Percentiles rank a stretch among this genome's conserved stretches.
phyloP scores from a whole-genome alignment of 768 basidiomycete species.

The Boletus patriciae region DNA sequence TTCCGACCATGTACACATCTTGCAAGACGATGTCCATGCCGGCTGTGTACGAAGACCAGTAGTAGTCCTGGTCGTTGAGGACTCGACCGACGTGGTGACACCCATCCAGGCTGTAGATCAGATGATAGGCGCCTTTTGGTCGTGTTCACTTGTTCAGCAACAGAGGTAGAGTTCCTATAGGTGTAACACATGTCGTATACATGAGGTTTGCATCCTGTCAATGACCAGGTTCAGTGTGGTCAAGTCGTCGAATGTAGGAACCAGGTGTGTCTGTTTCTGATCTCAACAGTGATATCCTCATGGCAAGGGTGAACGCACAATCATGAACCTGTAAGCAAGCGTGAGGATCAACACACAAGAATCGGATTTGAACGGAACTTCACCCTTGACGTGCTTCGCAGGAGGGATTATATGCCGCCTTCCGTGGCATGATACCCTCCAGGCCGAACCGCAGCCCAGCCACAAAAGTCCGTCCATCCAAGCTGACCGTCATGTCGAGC shows the following conservation, averaged over 20 bases:
- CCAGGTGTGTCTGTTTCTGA: slow-evolving; percentile 56
- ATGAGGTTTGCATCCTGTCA: slow-evolving; percentile 76
- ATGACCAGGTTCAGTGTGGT: slow-evolving; percentile 58
- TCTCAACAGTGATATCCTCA: background rate
- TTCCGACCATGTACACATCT: slow-evolving; percentile 51
- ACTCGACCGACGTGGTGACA: slow-evolving; percentile 70
- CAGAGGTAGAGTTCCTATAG: slow-evolving; percentile 63
- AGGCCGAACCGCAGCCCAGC: slow-evolving; percentile 53
- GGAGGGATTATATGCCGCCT: slow-evolving; percentile 28
- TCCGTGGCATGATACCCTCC: slow-evolving; percentile 43
- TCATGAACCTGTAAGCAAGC: slow-evolving; percentile 11
- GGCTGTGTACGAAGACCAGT: slow-evolving; percentile 55
- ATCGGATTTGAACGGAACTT: slow-evolving; percentile 3
- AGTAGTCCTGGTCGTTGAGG: slow-evolving; percentile 65
- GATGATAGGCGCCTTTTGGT: slow-evolving; percentile 63
- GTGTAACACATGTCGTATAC: slow-evolving; percentile 81
- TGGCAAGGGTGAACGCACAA: slow-evolving; percentile 31
- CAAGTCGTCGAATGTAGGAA: slow-evolving; percentile 63
- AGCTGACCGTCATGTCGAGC: slow-evolving; percentile 45
- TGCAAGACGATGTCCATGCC: slow-evolving; percentile 74
- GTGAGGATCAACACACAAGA: background rate
- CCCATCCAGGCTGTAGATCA: slow-evolving; percentile 60
- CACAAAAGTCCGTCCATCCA: slow-evolving; percentile 45
- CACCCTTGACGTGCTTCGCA: slow-evolving; percentile 33
- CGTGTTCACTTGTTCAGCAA: slow-evolving; percentile 65